Evolutionary conservation across 176 grass and related monocot genomes (phyloP), one percentile per base, ranked within the genome.

Genomic region (Triticum timopheevii): DNA sequence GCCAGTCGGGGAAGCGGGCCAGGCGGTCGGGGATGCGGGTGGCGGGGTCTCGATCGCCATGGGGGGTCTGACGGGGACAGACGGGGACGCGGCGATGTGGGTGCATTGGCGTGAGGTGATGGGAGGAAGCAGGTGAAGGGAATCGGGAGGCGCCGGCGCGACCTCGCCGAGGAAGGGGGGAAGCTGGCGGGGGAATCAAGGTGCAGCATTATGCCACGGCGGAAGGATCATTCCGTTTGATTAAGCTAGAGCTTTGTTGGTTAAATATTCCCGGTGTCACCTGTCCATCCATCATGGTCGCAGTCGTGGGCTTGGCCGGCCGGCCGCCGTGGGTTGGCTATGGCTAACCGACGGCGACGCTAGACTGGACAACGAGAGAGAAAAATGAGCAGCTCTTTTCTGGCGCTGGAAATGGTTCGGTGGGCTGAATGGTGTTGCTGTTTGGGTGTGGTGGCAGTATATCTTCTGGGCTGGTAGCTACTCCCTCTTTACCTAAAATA

Each of bases 21-120:
- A 75, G 42, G 72, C 72, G 72, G 73, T 76, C 73, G 73, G 73
- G 44, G 73, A 76, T 27, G 16, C 27, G 77, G 56, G 54, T 13
- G 69, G 9, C 22, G 58, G 23, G 36, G 61, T 24, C 19, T 61
- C 39, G 35, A 30, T 86, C 52, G 66, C 25, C 85, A 80, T 80
- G 38, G 38, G 25, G 13, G 52, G 10, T 8, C 2, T 13, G 28
- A 44, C 20, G 40, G 27, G 83, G 38, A 17, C 25, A 39, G 59
- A 42, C 72, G 24, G 73, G 45, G 73, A 76, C 73, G 73, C 73
- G 61, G 30, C 33, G 81, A 20, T 28, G 67, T 38, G 69, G 19
- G 56, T 49, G 8, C 66, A 83, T 69, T 47, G 22, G 31, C 52
- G 30, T 61, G 50, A 50, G 73, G 44, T 76, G 73, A 31, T 20